phyloP scores from a whole-genome alignment of 441 rosid genomes.

The Geranium incanum region DNA sequence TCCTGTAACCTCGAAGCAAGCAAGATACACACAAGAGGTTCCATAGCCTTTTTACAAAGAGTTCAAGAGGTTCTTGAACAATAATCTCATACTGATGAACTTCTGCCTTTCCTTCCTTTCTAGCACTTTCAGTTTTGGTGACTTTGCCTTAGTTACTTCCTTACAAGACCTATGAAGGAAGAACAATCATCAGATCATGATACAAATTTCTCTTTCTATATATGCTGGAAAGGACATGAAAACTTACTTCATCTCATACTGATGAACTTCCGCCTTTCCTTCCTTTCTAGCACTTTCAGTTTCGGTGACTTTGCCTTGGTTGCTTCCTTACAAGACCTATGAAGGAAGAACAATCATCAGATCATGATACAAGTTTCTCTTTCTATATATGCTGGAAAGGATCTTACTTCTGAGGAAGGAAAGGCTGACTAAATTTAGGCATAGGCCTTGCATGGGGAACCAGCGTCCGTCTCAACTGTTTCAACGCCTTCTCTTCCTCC shows the following conservation, averaged over 20 bases:
- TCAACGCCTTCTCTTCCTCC: slow-evolving; percentile 86
- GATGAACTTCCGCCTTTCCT: slow-evolving; percentile 35
- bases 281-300: slow-evolving; percentile 51
- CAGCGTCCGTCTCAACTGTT: slow-evolving; percentile 82
- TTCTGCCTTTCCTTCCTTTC: slow-evolving; percentile 47
- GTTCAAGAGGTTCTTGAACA: slow-evolving; percentile 13
- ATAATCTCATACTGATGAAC: slow-evolving; percentile 22
- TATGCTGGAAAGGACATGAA: not conserved
- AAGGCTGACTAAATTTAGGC: slow-evolving; percentile 79
- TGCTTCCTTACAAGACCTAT: slow-evolving; percentile 60
- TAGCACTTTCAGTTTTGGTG: slow-evolving; percentile 57
- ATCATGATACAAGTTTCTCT: not conserved
- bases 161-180: slow-evolving; percentile 49
- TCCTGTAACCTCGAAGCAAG: not conserved
- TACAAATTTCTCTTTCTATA: not conserved
- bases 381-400: not conserved
- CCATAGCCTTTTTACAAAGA: too few relatives aligned
- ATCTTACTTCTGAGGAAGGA: slow-evolving; percentile 74
- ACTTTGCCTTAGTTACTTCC: slow-evolving; percentile 61
- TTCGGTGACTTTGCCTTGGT: slow-evolving; percentile 75
- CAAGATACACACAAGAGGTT: too few relatives aligned
- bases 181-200: slow-evolving; percentile 1
- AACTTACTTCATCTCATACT: slow-evolving; percentile 16
- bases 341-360: not conserved
- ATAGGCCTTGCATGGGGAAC: slow-evolving; percentile 87